These are phyloP conservation scores for Elongisporangium anandrum DNA, from an alignment of 352 stramenopile species.

Conservation along the genomic window DNA sequence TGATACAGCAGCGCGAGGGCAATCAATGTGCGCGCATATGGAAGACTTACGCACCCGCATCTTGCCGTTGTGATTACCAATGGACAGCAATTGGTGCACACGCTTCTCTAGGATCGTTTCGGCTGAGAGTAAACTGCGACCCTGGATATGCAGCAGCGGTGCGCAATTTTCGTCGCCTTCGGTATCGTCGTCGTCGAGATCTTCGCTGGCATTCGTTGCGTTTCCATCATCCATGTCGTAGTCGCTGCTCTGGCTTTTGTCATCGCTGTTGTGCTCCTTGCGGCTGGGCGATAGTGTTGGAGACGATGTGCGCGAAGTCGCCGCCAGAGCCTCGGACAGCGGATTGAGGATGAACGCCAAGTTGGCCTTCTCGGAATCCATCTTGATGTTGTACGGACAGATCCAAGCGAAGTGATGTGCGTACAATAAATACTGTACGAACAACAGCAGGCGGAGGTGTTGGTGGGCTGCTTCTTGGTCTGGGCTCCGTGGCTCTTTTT, in stretches of 20 bases:
- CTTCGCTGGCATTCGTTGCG: conserved; percentile 10
- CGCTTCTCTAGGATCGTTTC: conserved; percentile 50
- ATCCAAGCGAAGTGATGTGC: background rate
- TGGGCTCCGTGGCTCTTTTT: background rate
- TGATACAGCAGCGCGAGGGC: conserved; percentile 43
- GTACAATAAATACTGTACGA: background rate
- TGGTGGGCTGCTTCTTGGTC: background rate
- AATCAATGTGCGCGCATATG: conserved; percentile 53
- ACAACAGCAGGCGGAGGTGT: background rate
- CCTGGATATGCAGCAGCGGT: conserved; percentile 39
- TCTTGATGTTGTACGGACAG: background rate
- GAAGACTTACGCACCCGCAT: conserved; percentile 63
- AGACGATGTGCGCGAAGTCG: conserved; percentile 13
- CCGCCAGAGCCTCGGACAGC: conserved; percentile 8
- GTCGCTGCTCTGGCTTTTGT: conserved; percentile 5
- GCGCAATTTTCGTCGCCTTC: conserved; percentile 16
- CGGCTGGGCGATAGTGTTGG: conserved; percentile 41
- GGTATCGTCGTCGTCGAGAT: conserved; percentile 31
- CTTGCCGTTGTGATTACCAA: conserved; percentile 61
- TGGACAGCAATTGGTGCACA: conserved; percentile 46
- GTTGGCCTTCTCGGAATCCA: background rate
- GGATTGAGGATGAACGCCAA: conserved; percentile 77
- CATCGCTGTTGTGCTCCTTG: conserved; percentile 16
- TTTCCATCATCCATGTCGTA: conserved; percentile 28
- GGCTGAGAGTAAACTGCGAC: conserved; percentile 44